phyloP scores from a whole-genome alignment of 164 flowering plant species.

The Dillenia suffruticosa region DNA sequence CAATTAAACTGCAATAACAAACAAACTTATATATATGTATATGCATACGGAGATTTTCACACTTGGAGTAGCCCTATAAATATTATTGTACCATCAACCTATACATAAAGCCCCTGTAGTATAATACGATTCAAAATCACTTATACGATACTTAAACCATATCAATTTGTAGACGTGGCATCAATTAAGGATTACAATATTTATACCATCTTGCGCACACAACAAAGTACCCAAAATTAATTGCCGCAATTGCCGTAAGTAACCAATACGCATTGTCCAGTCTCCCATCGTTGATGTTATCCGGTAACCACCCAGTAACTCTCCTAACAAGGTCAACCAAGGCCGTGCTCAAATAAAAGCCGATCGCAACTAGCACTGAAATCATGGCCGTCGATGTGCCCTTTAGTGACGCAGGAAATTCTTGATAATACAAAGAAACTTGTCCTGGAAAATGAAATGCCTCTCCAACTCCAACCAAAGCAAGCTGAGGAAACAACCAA shows the following conservation, averaged over 20 bases:
- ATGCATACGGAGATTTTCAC: too few species aligned
- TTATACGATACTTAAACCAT: too few species aligned
- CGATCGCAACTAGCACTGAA: constrained; percentile 28
- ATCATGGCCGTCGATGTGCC: constrained; percentile 42
- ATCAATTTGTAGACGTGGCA: background rate
- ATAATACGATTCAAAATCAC: too few species aligned
- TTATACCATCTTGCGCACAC: constrained; percentile 30
- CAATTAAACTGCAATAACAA: too few species aligned
- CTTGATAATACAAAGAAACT: constrained; percentile 45
- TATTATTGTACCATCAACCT: too few species aligned
- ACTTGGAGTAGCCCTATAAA: too few species aligned
- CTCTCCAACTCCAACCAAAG: constrained; percentile 44
- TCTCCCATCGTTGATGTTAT: constrained; percentile 51
- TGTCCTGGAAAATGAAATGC: constrained; percentile 66
- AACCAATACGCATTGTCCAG: constrained; percentile 47
- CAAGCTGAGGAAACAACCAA: constrained; percentile 46
- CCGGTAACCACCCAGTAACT: constrained; percentile 51
- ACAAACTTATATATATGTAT: too few species aligned
- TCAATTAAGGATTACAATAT: constrained; percentile 7
- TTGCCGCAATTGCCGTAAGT: constrained; percentile 19
- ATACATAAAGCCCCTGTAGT: too few species aligned
- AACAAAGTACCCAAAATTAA: constrained; percentile 39
- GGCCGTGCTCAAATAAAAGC: constrained; percentile 45
- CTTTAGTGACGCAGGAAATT: constrained; percentile 36
- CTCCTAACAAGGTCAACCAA: constrained; percentile 33